Conservation (phyloP, 2,329 filamentous ascomycete genomes). For the Biscogniauxia marginata region DNA sequence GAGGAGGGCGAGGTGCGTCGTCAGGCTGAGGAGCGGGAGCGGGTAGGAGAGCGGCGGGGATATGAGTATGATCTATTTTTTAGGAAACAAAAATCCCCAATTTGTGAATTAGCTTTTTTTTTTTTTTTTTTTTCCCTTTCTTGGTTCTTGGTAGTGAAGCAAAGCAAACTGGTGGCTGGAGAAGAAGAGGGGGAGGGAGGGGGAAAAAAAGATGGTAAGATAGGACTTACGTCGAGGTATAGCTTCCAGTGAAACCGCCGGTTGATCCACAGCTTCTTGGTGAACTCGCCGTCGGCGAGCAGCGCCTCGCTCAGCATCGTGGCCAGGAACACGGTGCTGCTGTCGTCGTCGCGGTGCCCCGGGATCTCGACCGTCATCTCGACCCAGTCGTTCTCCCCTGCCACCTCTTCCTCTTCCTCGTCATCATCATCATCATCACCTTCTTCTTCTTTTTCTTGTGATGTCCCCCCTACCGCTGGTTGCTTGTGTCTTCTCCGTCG, state of each 20-base stretch:
- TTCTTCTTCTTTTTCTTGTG: conserved; percentile 20
- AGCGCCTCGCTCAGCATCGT: conserved; percentile 88
- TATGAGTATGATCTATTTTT: conserved; percentile 76
- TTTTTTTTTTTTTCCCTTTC: conserved; percentile 1
- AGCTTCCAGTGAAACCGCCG: conserved; percentile 92
- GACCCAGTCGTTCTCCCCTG: conserved; percentile 69
- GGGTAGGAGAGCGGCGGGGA: conserved; percentile 93
- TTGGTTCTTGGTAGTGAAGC: not conserved
- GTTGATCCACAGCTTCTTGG: conserved; percentile 81
- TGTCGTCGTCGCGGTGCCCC: conserved; percentile 86
- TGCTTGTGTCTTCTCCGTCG: conserved; percentile 17
- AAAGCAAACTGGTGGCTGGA: too few relatives aligned
- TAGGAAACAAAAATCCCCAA: not conserved
- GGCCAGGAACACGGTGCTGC: conserved; percentile 79
- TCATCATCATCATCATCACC: conserved; percentile 33
- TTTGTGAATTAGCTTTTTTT: not conserved
- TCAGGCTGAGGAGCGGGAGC: conserved; percentile 86
- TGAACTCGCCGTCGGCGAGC: conserved; percentile 68
- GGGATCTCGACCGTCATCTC: conserved; percentile 92
- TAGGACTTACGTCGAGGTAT: conserved; percentile 80
- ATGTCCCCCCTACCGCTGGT: conserved; percentile 13
- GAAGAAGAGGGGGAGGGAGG: not conserved
- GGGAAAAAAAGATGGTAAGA: not conserved
- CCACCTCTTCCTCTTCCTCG: conserved; percentile 30
- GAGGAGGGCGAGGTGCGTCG: conserved; percentile 89